Evolutionary conservation across 2,329 filamentous ascomycete genomes (phyloP).

Genomic region (Acrocalymma vagum): DNA sequence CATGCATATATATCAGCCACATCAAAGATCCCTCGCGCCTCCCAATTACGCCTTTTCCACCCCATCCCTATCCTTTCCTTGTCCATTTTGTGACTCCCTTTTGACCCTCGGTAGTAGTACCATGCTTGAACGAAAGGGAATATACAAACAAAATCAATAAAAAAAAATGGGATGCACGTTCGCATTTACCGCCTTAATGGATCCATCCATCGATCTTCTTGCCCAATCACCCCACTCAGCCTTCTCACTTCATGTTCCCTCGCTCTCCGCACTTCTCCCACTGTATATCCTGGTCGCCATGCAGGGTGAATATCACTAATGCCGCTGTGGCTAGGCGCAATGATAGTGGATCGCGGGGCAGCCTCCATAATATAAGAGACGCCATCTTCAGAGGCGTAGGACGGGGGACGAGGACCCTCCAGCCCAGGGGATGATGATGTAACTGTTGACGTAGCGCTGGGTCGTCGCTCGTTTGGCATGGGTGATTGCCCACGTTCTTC

Average conservation of each 20-base stretch:
- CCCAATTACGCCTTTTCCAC: too few species aligned
- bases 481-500: conserved; percentile 10
- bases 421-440: conserved; percentile 3
- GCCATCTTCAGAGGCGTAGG: conserved; percentile 79
- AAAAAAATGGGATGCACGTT: too few species aligned
- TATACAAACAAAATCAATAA: too few species aligned
- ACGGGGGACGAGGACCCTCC: conserved; percentile 67
- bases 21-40: too few species aligned
- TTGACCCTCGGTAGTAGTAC: too few species aligned
- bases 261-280: conserved; percentile 29
- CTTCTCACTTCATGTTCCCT: conserved; percentile 8
- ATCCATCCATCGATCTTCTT: too few species aligned
- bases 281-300: conserved; percentile 44
- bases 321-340: conserved; percentile 26
- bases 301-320: conserved; percentile 48
- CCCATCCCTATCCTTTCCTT: too few species aligned
- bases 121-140: too few species aligned
- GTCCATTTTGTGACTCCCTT: too few species aligned
- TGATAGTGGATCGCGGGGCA: conserved; percentile 49
- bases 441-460: conserved; percentile 3
- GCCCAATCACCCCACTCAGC: neutral
- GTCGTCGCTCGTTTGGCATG: neutral
- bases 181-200: too few species aligned
- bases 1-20: too few species aligned
- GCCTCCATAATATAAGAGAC: conserved; percentile 76